Percentiles rank a stretch among this genome's conserved stretches.
Conservation (phyloP, 2,329 filamentous ascomycete species). For the Escovopsis sp. region DNA sequence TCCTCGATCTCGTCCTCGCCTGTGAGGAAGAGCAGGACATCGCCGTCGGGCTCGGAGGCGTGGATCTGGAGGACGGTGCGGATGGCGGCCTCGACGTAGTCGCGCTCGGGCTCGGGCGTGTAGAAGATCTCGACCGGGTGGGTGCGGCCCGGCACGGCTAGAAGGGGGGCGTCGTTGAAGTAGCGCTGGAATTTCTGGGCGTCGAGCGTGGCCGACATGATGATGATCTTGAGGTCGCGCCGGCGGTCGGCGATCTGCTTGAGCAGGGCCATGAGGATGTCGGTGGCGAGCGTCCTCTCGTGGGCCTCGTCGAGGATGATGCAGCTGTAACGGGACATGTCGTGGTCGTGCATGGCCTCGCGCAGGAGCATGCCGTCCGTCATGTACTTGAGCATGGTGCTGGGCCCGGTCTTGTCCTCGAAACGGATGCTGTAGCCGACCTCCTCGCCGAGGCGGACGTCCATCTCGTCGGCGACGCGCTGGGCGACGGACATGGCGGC, state of each 20-base stretch:
- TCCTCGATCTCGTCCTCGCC: constrained; percentile 99
- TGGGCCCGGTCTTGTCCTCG: constrained; percentile 79
- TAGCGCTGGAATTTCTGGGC: constrained; percentile 97
- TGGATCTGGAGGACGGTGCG: constrained; percentile 95
- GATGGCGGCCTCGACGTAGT: constrained; percentile 92
- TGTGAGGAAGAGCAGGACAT: constrained; percentile 87
- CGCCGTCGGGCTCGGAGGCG: constrained; percentile 78
- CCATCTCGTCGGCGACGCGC: constrained; percentile 94
- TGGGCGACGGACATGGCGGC: constrained; percentile 97
- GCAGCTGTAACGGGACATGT: constrained; percentile 83
- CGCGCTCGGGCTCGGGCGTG: constrained; percentile 85
- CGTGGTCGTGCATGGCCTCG: constrained; percentile 91
- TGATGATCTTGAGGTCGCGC: constrained; percentile 89
- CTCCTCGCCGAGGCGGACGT: constrained; percentile 81
- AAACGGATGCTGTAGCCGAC: constrained; percentile 99
- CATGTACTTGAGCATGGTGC: constrained; percentile 97
- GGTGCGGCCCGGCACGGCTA: constrained; percentile 88
- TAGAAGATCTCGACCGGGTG: constrained; percentile 98
- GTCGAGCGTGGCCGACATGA: constrained; percentile 97
- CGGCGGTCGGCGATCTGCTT: constrained; percentile 76
- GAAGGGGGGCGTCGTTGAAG: constrained; percentile 84
- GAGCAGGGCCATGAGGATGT: constrained; percentile 90
- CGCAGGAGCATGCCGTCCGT: constrained; percentile 96
- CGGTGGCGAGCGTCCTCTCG: constrained; percentile 91
- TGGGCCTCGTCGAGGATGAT: constrained; percentile 98